These are phyloP conservation scores for Penicillium antarcticum DNA, from an alignment of 495 filamentous ascomycete genomes.

Conservation along the genomic window DNA sequence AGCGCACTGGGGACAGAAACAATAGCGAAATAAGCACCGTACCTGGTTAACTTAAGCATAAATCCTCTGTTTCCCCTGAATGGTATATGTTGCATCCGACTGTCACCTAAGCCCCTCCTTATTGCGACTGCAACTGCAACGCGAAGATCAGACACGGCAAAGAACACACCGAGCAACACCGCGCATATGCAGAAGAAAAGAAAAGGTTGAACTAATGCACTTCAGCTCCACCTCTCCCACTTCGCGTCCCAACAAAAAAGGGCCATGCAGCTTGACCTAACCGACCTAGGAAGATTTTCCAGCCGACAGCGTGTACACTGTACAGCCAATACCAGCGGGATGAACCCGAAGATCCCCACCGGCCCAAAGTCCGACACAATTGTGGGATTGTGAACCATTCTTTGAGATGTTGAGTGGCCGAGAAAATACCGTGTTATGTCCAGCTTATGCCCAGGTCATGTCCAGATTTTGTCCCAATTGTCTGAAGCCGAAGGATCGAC, in stretches of 20 bases:
- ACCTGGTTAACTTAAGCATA: background rate
- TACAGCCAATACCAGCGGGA: background rate
- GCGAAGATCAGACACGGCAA: conserved; percentile 3
- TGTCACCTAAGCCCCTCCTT: background rate
- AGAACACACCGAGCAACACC: background rate
- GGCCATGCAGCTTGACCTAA: background rate
- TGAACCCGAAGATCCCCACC: background rate
- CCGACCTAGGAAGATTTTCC: background rate
- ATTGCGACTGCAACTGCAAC: background rate
- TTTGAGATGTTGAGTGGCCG: background rate
- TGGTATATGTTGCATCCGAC: background rate
- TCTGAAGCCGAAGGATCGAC: no score
- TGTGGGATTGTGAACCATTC: background rate
- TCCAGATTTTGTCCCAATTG: background rate
- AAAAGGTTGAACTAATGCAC: background rate
- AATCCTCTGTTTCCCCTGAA: background rate
- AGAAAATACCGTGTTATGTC: conserved; percentile 23
- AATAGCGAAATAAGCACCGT: background rate
- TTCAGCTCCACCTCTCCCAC: conserved; percentile 1
- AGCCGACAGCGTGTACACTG: background rate
- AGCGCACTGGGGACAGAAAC: no score
- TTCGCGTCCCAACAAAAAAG: conserved; percentile 3
- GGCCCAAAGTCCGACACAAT: background rate
- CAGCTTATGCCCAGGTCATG: conserved; percentile 1
- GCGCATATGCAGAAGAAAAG: background rate